A percentile compares a stretch with the other conserved stretches of the same genome.
These are phyloP conservation scores for Cymbidium sinense DNA, from an alignment of 106 monocot genomes.

Conservation along the genomic window DNA sequence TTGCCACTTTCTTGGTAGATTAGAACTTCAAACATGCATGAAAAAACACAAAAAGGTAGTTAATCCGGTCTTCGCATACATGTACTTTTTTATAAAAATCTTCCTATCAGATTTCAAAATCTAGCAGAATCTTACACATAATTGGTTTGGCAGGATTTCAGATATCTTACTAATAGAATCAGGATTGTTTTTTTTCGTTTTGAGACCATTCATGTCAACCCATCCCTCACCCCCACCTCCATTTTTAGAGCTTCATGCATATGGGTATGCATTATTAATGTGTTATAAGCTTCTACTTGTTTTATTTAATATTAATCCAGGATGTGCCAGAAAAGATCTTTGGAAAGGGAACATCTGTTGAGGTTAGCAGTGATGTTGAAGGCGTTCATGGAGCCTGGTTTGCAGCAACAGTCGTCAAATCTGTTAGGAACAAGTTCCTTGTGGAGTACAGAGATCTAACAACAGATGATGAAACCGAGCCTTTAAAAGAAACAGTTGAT, in stretches of 20 bases:
- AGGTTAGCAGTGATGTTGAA: conserved; percentile 74
- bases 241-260: neutral
- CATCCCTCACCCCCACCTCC: neutral
- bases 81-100: neutral
- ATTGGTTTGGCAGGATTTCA: neutral
- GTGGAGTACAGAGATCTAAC: conserved; percentile 51
- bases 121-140: neutral
- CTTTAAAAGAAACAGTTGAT: conserved; percentile 55
- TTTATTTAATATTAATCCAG: conserved; percentile 17
- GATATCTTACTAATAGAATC: neutral
- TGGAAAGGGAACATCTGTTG: conserved; percentile 34
- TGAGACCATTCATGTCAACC: neutral
- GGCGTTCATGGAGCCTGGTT: conserved; percentile 74
- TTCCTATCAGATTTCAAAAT: neutral
- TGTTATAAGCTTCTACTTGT: neutral
- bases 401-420: conserved; percentile 35
- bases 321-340: conserved; percentile 9
- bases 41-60: neutral
- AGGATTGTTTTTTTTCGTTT: neutral
- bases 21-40: neutral
- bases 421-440: conserved; percentile 28
- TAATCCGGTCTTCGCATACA: neutral
- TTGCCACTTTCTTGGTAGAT: neutral
- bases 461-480: conserved; percentile 52
- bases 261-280: neutral